These are phyloP conservation scores for Acer campestre DNA, from an alignment of 345 rosid genomes.

Conservation along the genomic window DNA sequence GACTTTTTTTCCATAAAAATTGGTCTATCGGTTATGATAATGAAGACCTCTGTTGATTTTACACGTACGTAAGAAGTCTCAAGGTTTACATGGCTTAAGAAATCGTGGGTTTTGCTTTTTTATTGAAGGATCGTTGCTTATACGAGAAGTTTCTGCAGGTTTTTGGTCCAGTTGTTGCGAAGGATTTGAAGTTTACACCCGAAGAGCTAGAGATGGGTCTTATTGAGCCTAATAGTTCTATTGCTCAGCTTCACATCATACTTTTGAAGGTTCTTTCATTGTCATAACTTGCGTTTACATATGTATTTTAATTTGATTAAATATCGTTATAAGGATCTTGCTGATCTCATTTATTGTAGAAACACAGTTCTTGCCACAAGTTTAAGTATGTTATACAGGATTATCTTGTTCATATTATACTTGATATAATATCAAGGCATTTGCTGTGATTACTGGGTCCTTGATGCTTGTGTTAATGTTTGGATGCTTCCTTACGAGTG, in stretches of 20 bases:
- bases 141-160: conserved; percentile 44
- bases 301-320: background rate
- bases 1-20: no score
- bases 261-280: conserved; percentile 60
- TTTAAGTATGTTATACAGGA: background rate
- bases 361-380: background rate
- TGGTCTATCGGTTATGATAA: background rate
- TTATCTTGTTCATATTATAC: background rate
- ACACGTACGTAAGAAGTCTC: background rate
- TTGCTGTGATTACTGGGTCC: background rate
- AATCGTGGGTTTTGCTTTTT: background rate
- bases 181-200: conserved; percentile 58
- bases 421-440: background rate
- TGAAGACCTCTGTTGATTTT: background rate
- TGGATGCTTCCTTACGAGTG: no score
- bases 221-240: conserved; percentile 43
- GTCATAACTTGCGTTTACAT: background rate
- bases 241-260: conserved; percentile 68
- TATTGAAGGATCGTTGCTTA: background rate
- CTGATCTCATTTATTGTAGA: background rate
- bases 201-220: conserved; percentile 81
- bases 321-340: background rate
- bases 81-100: background rate
- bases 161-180: conserved; percentile 61
- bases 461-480: no score